A percentile compares a stretch with the other conserved stretches of the same genome.
Evolutionary conservation across 352 stramenopile species (phyloP).

Genomic region (Vaucheria bursata): DNA sequence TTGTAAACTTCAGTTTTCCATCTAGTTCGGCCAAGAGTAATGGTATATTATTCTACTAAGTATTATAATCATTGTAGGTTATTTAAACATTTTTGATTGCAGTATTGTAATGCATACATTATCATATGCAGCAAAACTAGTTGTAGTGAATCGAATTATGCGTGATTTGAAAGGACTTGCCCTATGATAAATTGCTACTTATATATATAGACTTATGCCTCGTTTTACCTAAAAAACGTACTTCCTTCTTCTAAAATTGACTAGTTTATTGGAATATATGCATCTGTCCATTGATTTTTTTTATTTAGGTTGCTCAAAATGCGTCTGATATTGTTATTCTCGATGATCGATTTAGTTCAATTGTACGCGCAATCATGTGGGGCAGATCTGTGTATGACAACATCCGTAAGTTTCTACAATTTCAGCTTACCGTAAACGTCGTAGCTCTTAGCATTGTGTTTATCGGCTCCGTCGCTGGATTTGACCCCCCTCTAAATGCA

Average conservation of each 20-base stretch:
- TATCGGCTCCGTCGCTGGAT: constrained; percentile 63
- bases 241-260: neutral
- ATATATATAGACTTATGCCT: neutral
- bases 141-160: too few species aligned
- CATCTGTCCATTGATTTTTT: too few species aligned
- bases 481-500: constrained; percentile 69
- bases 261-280: too few species aligned
- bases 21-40: too few species aligned
- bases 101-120: too few species aligned
- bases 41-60: too few species aligned
- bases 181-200: too few species aligned
- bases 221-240: neutral
- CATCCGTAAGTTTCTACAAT: constrained; percentile 83
- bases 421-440: constrained; percentile 87
- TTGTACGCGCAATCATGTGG: constrained; percentile 89
- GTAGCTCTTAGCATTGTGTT: constrained; percentile 79
- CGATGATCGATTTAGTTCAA: constrained; percentile 96
- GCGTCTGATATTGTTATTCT: constrained; percentile 93
- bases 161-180: too few species aligned
- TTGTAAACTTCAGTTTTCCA: too few species aligned
- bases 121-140: too few species aligned
- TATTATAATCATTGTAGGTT: too few species aligned
- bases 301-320: constrained; percentile 87
- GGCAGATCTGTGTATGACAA: constrained; percentile 90
- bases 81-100: too few species aligned